Percentiles rank a stretch among this genome's conserved stretches.
phyloP scores from a whole-genome alignment of 1,284 basidiomycete genomes.

The Salmacisia buchloeana region DNA sequence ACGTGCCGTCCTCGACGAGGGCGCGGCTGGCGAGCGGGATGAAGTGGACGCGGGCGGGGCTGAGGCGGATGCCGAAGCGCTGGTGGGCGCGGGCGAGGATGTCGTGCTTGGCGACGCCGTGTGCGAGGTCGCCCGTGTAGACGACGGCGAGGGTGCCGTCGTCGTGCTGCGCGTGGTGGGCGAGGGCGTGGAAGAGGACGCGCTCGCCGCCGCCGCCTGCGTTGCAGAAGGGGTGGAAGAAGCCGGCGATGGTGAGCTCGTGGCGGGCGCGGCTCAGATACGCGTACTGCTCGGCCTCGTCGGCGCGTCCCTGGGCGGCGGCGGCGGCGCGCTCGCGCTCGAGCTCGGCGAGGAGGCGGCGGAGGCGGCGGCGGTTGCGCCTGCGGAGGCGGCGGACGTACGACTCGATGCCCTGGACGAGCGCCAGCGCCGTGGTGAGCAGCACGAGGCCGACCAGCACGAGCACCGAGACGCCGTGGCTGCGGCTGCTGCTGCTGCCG shows the following conservation, averaged over 20 bases:
- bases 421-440: not conserved
- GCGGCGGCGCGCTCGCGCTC: not conserved
- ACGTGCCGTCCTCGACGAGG: constrained; percentile 74
- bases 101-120: constrained; percentile 61
- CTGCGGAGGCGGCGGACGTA: not conserved
- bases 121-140: constrained; percentile 65
- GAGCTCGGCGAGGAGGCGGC: not conserved
- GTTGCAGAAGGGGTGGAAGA: constrained; percentile 96
- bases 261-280: not conserved
- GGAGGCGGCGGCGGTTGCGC: not conserved
- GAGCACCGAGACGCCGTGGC: not conserved
- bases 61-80: constrained; percentile 74
- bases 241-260: constrained; percentile 55
- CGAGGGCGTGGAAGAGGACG: constrained; percentile 87
- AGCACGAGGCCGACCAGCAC: constrained; percentile 1
- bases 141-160: constrained; percentile 70
- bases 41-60: constrained; percentile 65
- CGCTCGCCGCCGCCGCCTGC: constrained; percentile 95
- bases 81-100: constrained; percentile 65
- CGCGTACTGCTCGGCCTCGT: not conserved
- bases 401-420: not conserved
- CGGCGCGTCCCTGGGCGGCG: not conserved
- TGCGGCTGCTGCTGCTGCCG: too few relatives aligned
- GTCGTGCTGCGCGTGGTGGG: constrained; percentile 69
- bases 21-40: constrained; percentile 68